Evolutionary conservation across 2,329 filamentous ascomycete species (phyloP).

Genomic region (Colletotrichum neosansevieriae): DNA sequence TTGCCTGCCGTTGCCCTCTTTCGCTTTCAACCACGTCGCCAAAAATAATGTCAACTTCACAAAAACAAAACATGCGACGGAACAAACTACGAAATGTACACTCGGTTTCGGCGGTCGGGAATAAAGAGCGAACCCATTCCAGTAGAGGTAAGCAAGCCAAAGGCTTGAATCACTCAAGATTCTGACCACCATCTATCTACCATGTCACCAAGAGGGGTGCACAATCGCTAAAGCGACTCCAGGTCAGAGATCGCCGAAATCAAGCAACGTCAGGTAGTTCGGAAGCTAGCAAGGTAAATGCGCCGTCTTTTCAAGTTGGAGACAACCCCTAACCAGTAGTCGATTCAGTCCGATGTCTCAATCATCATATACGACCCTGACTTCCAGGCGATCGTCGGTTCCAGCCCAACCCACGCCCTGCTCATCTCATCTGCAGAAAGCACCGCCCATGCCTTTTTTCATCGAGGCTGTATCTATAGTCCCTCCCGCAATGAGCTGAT

Average conservation of each 20-base stretch:
- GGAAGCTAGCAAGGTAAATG: conserved; percentile 3
- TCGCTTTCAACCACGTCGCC: background rate
- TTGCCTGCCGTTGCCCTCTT: background rate
- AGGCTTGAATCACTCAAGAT: too few species aligned
- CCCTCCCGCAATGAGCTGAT: conserved; percentile 57
- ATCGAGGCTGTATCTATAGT: conserved; percentile 58
- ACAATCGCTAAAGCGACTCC: background rate
- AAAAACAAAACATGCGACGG: conserved; percentile 11
- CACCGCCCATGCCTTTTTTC: conserved; percentile 60
- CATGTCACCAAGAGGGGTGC: too few species aligned
- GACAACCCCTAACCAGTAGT: background rate
- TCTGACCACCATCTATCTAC: background rate
- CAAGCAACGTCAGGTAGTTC: conserved; percentile 3
- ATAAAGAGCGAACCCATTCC: conserved; percentile 13
- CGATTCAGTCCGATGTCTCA: conserved; percentile 42
- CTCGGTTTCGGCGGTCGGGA: conserved; percentile 3
- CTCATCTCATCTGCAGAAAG: conserved; percentile 55
- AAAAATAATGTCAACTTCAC: background rate
- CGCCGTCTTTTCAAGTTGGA: too few species aligned
- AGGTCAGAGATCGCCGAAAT: conserved; percentile 28
- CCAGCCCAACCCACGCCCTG: conserved; percentile 51
- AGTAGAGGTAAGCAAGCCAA: conserved; percentile 23
- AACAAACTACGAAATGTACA: conserved; percentile 13
- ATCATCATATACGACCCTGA: conserved; percentile 53
- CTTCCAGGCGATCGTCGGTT: conserved; percentile 52